These are phyloP conservation scores for Backusella westeae DNA, from an alignment of 192 early-diverging fungal genomes.

Conservation along the genomic window DNA sequence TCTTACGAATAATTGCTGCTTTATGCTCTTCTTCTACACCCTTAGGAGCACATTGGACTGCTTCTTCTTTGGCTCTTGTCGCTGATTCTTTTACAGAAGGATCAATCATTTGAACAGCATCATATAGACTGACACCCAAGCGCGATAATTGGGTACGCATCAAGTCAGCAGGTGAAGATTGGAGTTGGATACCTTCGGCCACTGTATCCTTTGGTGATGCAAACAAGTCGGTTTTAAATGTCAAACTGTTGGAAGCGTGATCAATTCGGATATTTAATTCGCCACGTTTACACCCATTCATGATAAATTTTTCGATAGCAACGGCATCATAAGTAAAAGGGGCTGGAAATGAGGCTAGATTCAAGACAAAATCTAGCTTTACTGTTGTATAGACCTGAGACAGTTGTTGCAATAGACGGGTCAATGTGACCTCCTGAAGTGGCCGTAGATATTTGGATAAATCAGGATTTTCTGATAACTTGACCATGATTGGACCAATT, in stretches of 20 bases:
- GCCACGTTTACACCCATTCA: conserved; percentile 95
- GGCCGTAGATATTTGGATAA: conserved; percentile 88
- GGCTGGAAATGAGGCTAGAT: conserved; percentile 83
- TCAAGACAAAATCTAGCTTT: conserved; percentile 90
- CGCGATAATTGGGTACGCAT: conserved; percentile 91
- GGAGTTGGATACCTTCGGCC: conserved; percentile 77
- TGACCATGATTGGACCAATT: conserved; percentile 83
- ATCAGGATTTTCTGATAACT: conserved; percentile 68
- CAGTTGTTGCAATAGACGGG: conserved; percentile 93
- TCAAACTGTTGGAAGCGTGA: conserved; percentile 84
- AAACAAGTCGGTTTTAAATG: conserved; percentile 92
- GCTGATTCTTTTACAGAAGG: conserved; percentile 66
- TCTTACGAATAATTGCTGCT: conserved; percentile 70
- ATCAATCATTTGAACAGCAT: conserved; percentile 80
- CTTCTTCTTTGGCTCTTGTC: conserved; percentile 62
- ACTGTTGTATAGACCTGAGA: conserved; percentile 98
- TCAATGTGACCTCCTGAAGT: conserved; percentile 93
- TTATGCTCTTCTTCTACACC: conserved; percentile 82
- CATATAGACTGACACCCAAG: conserved; percentile 81
- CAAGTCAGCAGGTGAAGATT: conserved; percentile 82
- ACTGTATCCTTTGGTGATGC: conserved; percentile 67
- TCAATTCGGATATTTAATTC: conserved; percentile 95
- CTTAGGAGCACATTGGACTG: conserved; percentile 68
- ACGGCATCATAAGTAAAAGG: conserved; percentile 83
- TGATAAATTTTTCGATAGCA: conserved; percentile 95